Percentiles rank a stretch among this genome's conserved stretches.
These are phyloP conservation scores for Aspergillus glaucus DNA, from an alignment of 2,329 filamentous ascomycete species.

Conservation along the genomic window DNA sequence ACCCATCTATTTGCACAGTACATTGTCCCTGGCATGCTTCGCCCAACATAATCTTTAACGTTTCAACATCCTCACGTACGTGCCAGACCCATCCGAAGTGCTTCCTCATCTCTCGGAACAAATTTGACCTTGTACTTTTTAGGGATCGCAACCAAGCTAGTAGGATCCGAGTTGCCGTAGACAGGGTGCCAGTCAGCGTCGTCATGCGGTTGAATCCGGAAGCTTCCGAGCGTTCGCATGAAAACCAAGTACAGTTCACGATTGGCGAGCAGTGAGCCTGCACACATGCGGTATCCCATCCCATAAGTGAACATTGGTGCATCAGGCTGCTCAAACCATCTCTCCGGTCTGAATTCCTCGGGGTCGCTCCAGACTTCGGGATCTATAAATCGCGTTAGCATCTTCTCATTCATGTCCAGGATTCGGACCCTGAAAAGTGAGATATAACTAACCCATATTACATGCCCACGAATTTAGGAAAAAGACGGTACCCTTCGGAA, in stretches of 20 bases:
- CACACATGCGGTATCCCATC: slow-evolving; percentile 62
- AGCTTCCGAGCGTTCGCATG: slow-evolving; percentile 56
- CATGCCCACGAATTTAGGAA: slow-evolving; percentile 65
- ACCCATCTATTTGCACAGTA: neutral
- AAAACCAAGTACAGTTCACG: slow-evolving; percentile 60
- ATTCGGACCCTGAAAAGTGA: neutral
- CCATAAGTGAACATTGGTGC: slow-evolving; percentile 61
- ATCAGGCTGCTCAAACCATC: slow-evolving; percentile 59
- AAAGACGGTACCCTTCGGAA: slow-evolving; percentile 58
- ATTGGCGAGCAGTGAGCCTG: slow-evolving; percentile 57
- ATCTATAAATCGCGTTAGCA: slow-evolving; percentile 31
- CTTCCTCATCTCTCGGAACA: slow-evolving; percentile 47
- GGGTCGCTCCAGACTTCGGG: slow-evolving; percentile 54
- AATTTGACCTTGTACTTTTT: slow-evolving; percentile 53
- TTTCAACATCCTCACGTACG: neutral
- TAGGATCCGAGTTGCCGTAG: slow-evolving; percentile 54
- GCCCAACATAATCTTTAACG: too few relatives aligned
- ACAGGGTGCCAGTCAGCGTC: slow-evolving; percentile 55
- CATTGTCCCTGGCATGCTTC: neutral
- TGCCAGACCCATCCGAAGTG: slow-evolving; percentile 39
- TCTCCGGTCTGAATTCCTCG: slow-evolving; percentile 54
- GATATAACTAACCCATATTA: slow-evolving; percentile 53
- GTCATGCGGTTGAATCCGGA: slow-evolving; percentile 51
- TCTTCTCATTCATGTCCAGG: neutral
- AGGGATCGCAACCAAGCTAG: slow-evolving; percentile 57